Conservation (phyloP, 1,284 basidiomycete genomes). For the Cutaneotrichosporon cutaneum region DNA sequence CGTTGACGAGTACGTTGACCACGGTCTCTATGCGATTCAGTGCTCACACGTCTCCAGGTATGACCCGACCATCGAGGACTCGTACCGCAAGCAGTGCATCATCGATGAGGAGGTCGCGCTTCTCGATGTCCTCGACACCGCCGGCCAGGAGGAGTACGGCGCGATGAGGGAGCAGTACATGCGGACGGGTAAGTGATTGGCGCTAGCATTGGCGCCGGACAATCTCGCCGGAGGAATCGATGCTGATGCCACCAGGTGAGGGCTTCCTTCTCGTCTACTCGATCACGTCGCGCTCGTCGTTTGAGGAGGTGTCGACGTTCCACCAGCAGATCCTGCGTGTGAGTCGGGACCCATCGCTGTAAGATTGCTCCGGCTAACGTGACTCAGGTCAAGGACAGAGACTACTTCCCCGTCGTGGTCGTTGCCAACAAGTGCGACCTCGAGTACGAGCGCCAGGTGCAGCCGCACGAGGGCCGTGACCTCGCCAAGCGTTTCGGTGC, state of each 20-base stretch:
- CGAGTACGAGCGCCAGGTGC: slow-evolving; percentile 96
- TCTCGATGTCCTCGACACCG: slow-evolving; percentile 96
- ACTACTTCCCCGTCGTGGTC: slow-evolving; percentile 95
- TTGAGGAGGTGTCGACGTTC: slow-evolving; percentile 94
- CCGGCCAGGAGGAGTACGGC: slow-evolving; percentile 98
- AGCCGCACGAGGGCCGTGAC: slow-evolving; percentile 96
- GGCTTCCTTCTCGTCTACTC: slow-evolving; percentile 98
- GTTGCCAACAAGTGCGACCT: slow-evolving; percentile 99
- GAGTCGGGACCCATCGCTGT: background rate
- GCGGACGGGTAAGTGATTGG: slow-evolving; percentile 52
- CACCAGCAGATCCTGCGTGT: slow-evolving; percentile 84
- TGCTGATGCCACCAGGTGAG: slow-evolving; percentile 73
- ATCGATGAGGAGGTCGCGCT: slow-evolving; percentile 98
- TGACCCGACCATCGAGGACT: slow-evolving; percentile 93
- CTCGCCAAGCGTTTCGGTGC: slow-evolving; percentile 95
- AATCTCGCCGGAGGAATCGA: background rate
- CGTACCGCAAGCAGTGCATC: slow-evolving; percentile 91
- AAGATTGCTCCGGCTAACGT: background rate
- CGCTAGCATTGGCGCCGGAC: background rate
- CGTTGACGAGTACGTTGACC: slow-evolving; percentile 70
- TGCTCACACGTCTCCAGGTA: slow-evolving; percentile 55
- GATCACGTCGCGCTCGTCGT: slow-evolving; percentile 85
- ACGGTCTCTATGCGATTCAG: background rate
- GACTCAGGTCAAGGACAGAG: slow-evolving; percentile 80
- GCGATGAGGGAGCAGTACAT: slow-evolving; percentile 55